Evolutionary conservation across 495 filamentous ascomycete species (phyloP), one percentile per base, ranked within the genome.

Genomic region (Talaromyces nanjingensis): DNA sequence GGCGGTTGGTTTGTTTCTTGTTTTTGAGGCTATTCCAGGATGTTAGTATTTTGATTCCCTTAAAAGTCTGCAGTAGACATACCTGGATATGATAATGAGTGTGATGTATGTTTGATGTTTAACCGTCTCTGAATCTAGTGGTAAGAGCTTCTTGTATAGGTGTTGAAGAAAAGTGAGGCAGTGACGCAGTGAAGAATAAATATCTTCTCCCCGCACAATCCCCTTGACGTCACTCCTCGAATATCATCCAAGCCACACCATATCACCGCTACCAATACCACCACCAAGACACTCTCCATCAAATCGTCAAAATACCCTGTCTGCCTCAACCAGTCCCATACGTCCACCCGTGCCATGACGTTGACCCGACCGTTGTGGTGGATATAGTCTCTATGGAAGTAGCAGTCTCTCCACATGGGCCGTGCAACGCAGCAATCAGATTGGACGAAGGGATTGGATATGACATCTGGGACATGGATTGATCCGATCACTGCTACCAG

Each of bases 141-240:
- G 29, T 31, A 5, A 31, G 29, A 7, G 0, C 29, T 31, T 6
- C 42, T 16, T 45, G 42, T 45, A 6, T 45, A n/a, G 42, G 14
- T 20, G 45, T 49, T 7, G 45, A 49, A 49, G 45, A 49, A 45
- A 49, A 49, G 45, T 49, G 45, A 49, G 6, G 45, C 45, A 22
- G 45, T 42, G 14, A 42, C 14, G 49, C 18, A 52, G 47, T 6
- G 7, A 18, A 56, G 2, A 25, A 56, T 56, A 56, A 56, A 56
- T 56, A 56, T 56, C 29, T 2, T 49, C 45, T 20, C 45, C 45
- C 45, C 45, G n/a, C 45, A 29, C 22, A 22, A 27, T 27, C 3
- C 12, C 24, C 53, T 56, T 56, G 53, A 56, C 53, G 53, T 56
- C 53, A 56, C 53, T 56, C 27, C 6, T 56, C 27, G 22, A 56